Evolutionary conservation across 495 filamentous ascomycete species (phyloP).

Genomic region (Penicillium parvum): DNA sequence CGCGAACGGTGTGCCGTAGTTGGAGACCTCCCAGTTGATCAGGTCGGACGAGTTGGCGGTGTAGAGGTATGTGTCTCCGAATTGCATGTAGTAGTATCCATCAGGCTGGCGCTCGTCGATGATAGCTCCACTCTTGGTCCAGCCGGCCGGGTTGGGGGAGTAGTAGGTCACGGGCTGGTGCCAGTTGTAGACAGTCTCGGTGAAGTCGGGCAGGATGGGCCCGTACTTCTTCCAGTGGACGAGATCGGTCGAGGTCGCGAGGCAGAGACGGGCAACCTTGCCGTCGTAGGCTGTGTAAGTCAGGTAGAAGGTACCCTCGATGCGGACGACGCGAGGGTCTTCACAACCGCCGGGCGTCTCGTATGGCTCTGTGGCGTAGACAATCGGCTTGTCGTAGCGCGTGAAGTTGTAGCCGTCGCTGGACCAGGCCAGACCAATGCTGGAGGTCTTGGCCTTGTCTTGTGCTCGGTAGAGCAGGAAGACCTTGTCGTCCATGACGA

Average conservation of each 20-base stretch:
- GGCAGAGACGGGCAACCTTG: slow-evolving; percentile 11
- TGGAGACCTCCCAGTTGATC: slow-evolving; percentile 10
- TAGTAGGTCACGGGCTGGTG: background rate
- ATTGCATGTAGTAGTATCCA: slow-evolving; percentile 24
- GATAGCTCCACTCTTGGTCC: slow-evolving; percentile 18
- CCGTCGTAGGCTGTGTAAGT: slow-evolving; percentile 23
- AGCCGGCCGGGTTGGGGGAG: background rate
- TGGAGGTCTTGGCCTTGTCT: slow-evolving; percentile 2
- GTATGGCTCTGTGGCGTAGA: slow-evolving; percentile 9
- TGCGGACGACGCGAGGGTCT: slow-evolving; percentile 16
- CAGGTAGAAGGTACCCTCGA: slow-evolving; percentile 25
- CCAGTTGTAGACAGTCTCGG: background rate
- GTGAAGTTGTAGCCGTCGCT: slow-evolving; percentile 5
- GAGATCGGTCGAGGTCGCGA: slow-evolving; percentile 21
- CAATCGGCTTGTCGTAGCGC: slow-evolving; percentile 3
- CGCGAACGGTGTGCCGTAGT: slow-evolving; percentile 3
- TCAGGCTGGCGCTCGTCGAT: slow-evolving; percentile 18
- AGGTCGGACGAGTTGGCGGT: slow-evolving; percentile 18
- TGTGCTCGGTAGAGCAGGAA: slow-evolving; percentile 12
- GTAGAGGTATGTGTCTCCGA: slow-evolving; percentile 20
- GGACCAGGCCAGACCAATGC: slow-evolving; percentile 8
- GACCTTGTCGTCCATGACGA: slow-evolving; percentile 15
- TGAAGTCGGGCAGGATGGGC: slow-evolving; percentile 1
- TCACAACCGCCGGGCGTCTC: slow-evolving; percentile 10
- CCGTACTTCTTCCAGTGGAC: slow-evolving; percentile 16